Evolutionary conservation across 2,329 filamentous ascomycete species (phyloP).

Genomic region (Sporothrix protearum): DNA sequence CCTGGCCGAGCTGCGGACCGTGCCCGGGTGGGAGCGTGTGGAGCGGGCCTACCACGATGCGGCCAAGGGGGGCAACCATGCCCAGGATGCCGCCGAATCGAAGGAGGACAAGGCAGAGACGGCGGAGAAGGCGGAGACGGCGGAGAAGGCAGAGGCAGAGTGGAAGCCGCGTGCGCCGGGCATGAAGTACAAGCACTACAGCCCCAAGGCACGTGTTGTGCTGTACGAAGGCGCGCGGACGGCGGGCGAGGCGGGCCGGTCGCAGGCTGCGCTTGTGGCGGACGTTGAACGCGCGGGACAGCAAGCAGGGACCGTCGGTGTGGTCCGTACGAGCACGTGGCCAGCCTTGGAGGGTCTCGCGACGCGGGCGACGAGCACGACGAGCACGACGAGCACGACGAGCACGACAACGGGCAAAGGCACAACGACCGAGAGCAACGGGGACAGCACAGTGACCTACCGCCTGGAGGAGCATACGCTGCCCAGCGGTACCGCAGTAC

Average conservation of each 20-base stretch:
- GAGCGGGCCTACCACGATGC: conserved; percentile 75
- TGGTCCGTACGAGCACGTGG: conserved; percentile 58
- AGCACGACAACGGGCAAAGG: conserved; percentile 29
- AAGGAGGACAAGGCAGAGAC: too few species aligned
- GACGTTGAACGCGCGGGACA: conserved; percentile 26
- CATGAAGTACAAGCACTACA: conserved; percentile 99
- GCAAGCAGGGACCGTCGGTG: conserved; percentile 39
- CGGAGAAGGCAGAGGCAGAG: conserved; percentile 21
- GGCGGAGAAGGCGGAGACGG: not conserved
- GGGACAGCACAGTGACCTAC: conserved; percentile 33
- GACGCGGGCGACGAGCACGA: conserved; percentile 36
- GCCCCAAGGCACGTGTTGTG: conserved; percentile 79
- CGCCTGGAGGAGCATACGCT: conserved; percentile 42
- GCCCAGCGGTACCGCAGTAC: conserved; percentile 38
- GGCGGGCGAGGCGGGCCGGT: conserved; percentile 37
- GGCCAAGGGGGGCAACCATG: conserved; percentile 60
- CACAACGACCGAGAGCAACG: conserved; percentile 30
- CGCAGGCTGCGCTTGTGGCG: conserved; percentile 35
- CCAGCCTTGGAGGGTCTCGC: conserved; percentile 39
- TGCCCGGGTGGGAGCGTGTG: conserved; percentile 77
- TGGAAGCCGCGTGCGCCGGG: conserved; percentile 74
- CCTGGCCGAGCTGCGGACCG: conserved; percentile 70
- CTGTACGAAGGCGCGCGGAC: conserved; percentile 63
- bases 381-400: conserved; percentile 33
- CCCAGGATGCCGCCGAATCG: conserved; percentile 26